These are phyloP conservation scores for Aspergillus carbonarius DNA, from an alignment of 2,329 filamentous ascomycete species.

Conservation along the genomic window DNA sequence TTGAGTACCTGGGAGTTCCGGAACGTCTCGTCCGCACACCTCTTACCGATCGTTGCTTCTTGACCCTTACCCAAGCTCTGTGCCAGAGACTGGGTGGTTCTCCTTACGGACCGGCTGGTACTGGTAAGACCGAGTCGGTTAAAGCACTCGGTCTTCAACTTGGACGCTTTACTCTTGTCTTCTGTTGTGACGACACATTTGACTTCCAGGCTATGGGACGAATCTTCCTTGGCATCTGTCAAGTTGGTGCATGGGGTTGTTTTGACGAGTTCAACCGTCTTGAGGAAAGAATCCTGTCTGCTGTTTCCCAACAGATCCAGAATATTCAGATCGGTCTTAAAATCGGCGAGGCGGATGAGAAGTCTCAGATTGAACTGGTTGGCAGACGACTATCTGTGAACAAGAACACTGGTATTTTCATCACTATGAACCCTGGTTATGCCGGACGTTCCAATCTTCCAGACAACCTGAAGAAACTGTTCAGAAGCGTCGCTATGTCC, in stretches of 20 bases:
- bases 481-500: slow-evolving; percentile 99
- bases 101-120: slow-evolving; percentile 95
- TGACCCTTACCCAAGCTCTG: slow-evolving; percentile 92
- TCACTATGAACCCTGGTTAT: slow-evolving; percentile 99
- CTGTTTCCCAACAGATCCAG: slow-evolving; percentile 98
- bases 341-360: slow-evolving; percentile 76
- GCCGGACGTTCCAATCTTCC: slow-evolving; percentile 96
- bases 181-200: slow-evolving; percentile 99
- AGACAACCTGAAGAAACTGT: slow-evolving; percentile 98
- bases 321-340: slow-evolving; percentile 97
- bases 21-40: slow-evolving; percentile 96
- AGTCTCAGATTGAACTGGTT: slow-evolving; percentile 88
- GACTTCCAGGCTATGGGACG: slow-evolving; percentile 99
- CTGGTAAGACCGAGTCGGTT: slow-evolving; percentile 98
- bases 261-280: slow-evolving; percentile 99
- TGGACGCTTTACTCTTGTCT: slow-evolving; percentile 95
- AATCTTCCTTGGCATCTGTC: slow-evolving; percentile 98
- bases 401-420: slow-evolving; percentile 94
- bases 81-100: slow-evolving; percentile 95
- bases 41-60: slow-evolving; percentile 95
- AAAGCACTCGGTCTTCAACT: slow-evolving; percentile 96
- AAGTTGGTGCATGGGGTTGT: slow-evolving; percentile 98
- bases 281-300: slow-evolving; percentile 94
- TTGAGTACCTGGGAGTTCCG: slow-evolving; percentile 95
- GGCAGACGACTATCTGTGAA: slow-evolving; percentile 89